Conservation (phyloP, 1,284 basidiomycete genomes). For the Inonotus obliquus region DNA sequence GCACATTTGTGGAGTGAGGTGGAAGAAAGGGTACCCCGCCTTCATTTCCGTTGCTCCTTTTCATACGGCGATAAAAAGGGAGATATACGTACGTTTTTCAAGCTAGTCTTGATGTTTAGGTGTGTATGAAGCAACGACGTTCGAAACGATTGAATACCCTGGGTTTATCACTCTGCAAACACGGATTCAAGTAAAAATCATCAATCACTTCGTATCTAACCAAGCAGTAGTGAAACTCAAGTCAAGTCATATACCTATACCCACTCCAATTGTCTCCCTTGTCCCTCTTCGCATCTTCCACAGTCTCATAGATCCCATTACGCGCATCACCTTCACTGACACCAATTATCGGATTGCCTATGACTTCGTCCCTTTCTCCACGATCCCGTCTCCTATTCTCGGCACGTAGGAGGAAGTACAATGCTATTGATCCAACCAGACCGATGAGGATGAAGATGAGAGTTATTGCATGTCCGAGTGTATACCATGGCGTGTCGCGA, state of each 20-base stretch:
- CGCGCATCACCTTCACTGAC: slow-evolving; percentile 13
- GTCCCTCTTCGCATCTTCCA: slow-evolving; percentile 48
- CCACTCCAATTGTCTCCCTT: slow-evolving; percentile 61
- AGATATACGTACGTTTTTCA: not conserved
- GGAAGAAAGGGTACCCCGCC: not conserved
- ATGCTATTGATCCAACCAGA: slow-evolving; percentile 36
- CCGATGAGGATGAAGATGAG: slow-evolving; percentile 46
- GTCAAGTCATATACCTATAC: slow-evolving; percentile 41
- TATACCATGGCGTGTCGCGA: slow-evolving; percentile 41
- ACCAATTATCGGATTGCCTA: slow-evolving; percentile 26
- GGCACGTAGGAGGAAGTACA: slow-evolving; percentile 32
- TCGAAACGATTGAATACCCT: slow-evolving; percentile 61
- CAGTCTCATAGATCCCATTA: slow-evolving; percentile 38
- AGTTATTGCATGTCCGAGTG: slow-evolving; percentile 46
- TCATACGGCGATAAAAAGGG: not conserved
- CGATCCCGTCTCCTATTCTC: slow-evolving; percentile 42
- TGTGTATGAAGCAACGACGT: slow-evolving; percentile 79
- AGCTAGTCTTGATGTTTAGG: slow-evolving; percentile 30
- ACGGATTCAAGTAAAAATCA: no score
- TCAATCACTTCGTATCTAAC: not conserved
- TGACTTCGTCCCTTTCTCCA: slow-evolving; percentile 46
- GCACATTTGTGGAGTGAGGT: no score
- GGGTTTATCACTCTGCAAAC: no score
- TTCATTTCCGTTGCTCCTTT: slow-evolving; percentile 1
- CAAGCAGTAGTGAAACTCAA: not conserved